Base-by-base conservation (phyloP, 2,329 filamentous ascomycete genomes). In the Cladophialophora carrionii region DNA sequence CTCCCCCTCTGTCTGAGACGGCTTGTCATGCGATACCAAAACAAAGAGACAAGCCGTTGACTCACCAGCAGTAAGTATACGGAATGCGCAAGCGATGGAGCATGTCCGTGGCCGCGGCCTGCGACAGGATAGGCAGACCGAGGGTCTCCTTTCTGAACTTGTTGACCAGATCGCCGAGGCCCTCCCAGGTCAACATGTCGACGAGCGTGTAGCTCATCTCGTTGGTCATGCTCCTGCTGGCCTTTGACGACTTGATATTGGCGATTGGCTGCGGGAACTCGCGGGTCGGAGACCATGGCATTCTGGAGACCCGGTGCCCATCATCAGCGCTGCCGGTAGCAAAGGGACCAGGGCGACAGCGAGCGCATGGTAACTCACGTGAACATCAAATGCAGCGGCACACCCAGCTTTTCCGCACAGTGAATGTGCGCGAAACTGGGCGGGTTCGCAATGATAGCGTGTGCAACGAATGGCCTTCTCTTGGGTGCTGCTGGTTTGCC, bases 171-270 rank as follows among this genome's bases (percentile, higher is more conserved):
- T 97, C 93, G 46, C 93, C 93, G 3, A 96, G 79, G 0, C 92
- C 92, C 77, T 96, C 91, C 92, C 92, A 96, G 9, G 92, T 93
- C 83, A 96, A 87, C 85, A 96, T 91, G 71, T 96, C 92, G 2
- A 96, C 90, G 20, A 96, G 80, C 0, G 89, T 87, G 72, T 96
- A 96, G 0, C 89, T 90, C 63, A 96, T 82, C 73, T 91, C 93
- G 72, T 95, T 96, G 0, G 90, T 89, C 65, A 91, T 84, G 17
- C 85, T 85, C 4, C 86, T 82, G 71, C 95, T 91, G 1, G 89
- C 89, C 70, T 92, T 91, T 0, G 88, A 87, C 1, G 87, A 87
- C 68, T 90, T 85, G 63, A 96, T 88, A 69, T 95, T 94, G 0
- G 92, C 91, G 24, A 96, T 81, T 0, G 92, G 92, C 72, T 96